Percentiles rank a stretch among this genome's conserved stretches.
These are phyloP conservation scores for Chamaenerion angustifolium DNA, from an alignment of 345 rosid species.

Conservation along the genomic window DNA sequence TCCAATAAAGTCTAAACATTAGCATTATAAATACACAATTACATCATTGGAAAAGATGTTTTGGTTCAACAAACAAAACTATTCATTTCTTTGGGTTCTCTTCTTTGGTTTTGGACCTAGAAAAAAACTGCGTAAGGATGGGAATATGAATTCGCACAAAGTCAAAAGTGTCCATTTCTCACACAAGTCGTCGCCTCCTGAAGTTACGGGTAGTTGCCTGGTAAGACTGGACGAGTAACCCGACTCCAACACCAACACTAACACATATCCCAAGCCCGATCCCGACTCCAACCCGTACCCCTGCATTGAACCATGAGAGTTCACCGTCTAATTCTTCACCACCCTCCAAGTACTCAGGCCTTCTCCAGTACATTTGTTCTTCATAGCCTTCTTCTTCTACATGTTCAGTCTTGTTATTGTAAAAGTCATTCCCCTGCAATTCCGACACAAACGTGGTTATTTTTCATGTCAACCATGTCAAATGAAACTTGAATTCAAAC, in stretches of 20 bases:
- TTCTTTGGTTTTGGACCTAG: no score
- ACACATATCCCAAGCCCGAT: slow-evolving; percentile 90
- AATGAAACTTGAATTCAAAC: no score
- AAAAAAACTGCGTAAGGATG: not conserved
- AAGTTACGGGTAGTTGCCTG: slow-evolving; percentile 67
- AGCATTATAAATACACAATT: no score
- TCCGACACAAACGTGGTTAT: not conserved
- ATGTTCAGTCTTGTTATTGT: slow-evolving; percentile 32
- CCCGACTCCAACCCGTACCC: slow-evolving; percentile 93
- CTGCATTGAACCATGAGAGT: slow-evolving; percentile 91
- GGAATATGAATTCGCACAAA: not conserved
- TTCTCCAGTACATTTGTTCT: slow-evolving; percentile 48
- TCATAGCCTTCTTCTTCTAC: slow-evolving; percentile 34
- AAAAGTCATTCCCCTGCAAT: slow-evolving; percentile 40
- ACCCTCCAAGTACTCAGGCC: slow-evolving; percentile 42
- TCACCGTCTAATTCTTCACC: slow-evolving; percentile 52
- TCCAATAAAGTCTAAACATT: no score
- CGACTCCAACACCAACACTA: slow-evolving; percentile 84
- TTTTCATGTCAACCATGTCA: no score
- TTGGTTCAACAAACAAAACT: no score
- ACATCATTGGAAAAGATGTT: no score
- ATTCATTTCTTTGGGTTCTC: no score
- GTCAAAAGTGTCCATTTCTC: slow-evolving; percentile 1
- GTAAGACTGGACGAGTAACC: slow-evolving; percentile 72
- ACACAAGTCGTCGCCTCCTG: slow-evolving; percentile 40